Evolutionary conservation across 371 early-diverging fungal genomes (phyloP).

Genomic region (Mortierella sp.): DNA sequence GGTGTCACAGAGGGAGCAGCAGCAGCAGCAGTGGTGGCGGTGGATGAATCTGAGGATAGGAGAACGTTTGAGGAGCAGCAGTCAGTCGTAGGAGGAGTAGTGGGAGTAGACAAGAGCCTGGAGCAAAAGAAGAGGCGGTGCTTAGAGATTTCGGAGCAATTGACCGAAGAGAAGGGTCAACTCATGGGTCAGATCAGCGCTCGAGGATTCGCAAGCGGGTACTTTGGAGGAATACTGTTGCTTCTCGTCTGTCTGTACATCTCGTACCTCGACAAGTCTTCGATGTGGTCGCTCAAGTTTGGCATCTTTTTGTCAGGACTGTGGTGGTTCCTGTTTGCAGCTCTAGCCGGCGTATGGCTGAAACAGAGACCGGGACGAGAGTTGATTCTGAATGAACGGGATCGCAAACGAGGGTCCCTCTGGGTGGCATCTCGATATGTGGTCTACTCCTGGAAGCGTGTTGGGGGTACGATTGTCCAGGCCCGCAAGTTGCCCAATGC

Average conservation of each 20-base stretch:
- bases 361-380: constrained; percentile 53
- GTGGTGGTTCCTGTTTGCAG: constrained; percentile 58
- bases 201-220: constrained; percentile 61
- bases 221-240: constrained; percentile 56
- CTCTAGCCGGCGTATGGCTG: constrained; percentile 48
- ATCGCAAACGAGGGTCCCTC: constrained; percentile 20
- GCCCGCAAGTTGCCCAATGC: constrained; percentile 52
- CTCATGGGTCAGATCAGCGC: constrained; percentile 61
- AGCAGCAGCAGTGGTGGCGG: background rate
- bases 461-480: constrained; percentile 46
- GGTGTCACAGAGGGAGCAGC: constrained; percentile 1
- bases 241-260: constrained; percentile 58
- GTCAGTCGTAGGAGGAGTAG: background rate
- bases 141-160: constrained; percentile 26
- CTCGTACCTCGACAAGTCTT: constrained; percentile 39
- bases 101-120: background rate
- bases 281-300: constrained; percentile 48
- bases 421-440: constrained; percentile 47
- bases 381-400: constrained; percentile 32
- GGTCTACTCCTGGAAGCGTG: constrained; percentile 50
- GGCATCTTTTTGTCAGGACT: constrained; percentile 57
- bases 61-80: background rate
- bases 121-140: constrained; percentile 18
- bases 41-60: background rate
- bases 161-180: constrained; percentile 40